These are phyloP conservation scores for Mycosarcoma mackinlayi DNA, from an alignment of 1,284 basidiomycete species.

Conservation along the genomic window DNA sequence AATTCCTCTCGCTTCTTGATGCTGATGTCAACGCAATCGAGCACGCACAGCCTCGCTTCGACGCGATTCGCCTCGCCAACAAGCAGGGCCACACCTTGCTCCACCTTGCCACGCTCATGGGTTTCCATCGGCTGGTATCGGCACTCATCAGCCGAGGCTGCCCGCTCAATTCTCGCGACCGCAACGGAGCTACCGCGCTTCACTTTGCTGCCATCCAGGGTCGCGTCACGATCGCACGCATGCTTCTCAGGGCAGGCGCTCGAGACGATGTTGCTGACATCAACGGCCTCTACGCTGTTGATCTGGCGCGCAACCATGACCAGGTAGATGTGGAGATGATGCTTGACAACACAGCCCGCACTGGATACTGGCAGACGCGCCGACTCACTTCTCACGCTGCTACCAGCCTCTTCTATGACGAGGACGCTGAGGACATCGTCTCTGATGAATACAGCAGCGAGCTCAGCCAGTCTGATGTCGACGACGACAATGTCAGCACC, in stretches of 20 bases:
- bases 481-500: conserved; percentile 64
- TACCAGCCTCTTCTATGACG: conserved; percentile 61
- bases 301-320: conserved; percentile 77
- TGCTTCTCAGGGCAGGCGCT: conserved; percentile 82
- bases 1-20: conserved; percentile 81
- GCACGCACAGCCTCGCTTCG: conserved; percentile 9
- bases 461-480: conserved; percentile 47
- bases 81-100: conserved; percentile 72
- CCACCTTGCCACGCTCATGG: conserved; percentile 85
- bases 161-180: conserved; percentile 85
- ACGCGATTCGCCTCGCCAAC: conserved; percentile 70
- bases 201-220: conserved; percentile 83
- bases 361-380: conserved; percentile 44
- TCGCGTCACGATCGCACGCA: conserved; percentile 76
- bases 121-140: conserved; percentile 78
- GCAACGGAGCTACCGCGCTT: conserved; percentile 88
- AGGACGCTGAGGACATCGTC: conserved; percentile 31
- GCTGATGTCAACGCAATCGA: conserved; percentile 32
- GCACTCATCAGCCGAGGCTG: conserved; percentile 80
- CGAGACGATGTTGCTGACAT: conserved; percentile 80
- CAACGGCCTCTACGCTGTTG: conserved; percentile 81
- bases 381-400: conserved; percentile 33
- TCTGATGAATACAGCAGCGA: conserved; percentile 54
- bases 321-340: conserved; percentile 70
- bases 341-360: conserved; percentile 54